Base-by-base conservation (phyloP, 306 rosid genomes). In the Prunus armeniaca region DNA sequence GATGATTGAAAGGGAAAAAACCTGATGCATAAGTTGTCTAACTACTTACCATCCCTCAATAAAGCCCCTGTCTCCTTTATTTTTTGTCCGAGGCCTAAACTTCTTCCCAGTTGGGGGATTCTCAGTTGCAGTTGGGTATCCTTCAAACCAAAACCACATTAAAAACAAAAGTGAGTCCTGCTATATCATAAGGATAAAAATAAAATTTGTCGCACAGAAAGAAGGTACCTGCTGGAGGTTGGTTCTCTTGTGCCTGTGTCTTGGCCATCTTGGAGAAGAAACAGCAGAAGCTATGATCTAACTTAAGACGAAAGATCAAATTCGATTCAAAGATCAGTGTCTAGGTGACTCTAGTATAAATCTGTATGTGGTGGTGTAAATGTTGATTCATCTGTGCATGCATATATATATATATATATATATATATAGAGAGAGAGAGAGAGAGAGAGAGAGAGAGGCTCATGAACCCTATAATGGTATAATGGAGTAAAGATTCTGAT, bases 31-130 rank as follows among this genome's bases (percentile, higher is more conserved):
- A 24, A 47, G 50, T 28, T 61, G n/a, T 14, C 24, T 4, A 49
- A 49, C 32, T 19, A 54, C 76, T 66, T 74, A 92, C 97, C 97
- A 92, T 83, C 97, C 97, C 77, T 92, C 96, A 45, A 90, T 84
- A 87, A 90, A 92, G 72, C 96, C 84, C 57, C 93, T 84, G 4
- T 92, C 93, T 67, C 96, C 97, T 83, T 80, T 88, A 80, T 77
- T 88, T 86, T 80, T 88, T 0, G 87, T 20, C 14, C 76, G n/a
- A 2, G 67, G 19, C 72, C 84, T 57, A 12, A 81, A 67, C 87
- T 82, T 81, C 77, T 83, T 82, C 76, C 45, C 83, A 34, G 84
- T 11, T 30, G 84, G 88, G 5, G 88, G 89, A 78, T 90, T 74
- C 73, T 81, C 80, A 4, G 57, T n/a, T 52, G 63, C 70, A 34